Evolutionary conservation across 768 basidiomycete genomes (phyloP).

Genomic region (Podaxis pistillaris): DNA sequence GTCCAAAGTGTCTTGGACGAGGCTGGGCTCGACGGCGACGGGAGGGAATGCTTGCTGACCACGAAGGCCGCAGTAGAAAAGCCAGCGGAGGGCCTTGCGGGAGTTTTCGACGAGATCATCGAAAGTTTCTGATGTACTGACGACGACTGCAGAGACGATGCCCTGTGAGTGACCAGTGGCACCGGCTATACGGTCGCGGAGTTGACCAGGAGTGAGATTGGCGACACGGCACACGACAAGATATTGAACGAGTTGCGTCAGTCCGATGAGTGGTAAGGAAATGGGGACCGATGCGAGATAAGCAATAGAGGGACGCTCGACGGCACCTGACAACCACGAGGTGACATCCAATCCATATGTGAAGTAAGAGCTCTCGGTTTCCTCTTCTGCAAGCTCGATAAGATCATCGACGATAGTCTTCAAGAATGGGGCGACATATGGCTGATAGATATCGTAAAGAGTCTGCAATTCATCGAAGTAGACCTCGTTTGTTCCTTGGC

Average conservation of each 20-base stretch:
- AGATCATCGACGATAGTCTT: constrained; percentile 62
- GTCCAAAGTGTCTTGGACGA: constrained; percentile 84
- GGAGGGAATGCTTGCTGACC: constrained; percentile 95
- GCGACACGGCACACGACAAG: constrained; percentile 75
- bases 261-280: constrained; percentile 93
- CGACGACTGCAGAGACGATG: constrained; percentile 88
- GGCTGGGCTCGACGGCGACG: constrained; percentile 81
- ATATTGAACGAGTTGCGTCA: constrained; percentile 95
- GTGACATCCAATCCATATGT: constrained; percentile 76
- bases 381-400: constrained; percentile 61
- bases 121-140: constrained; percentile 76
- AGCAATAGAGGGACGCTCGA: constrained; percentile 69
- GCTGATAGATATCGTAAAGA: constrained; percentile 88
- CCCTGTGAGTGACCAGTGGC: constrained; percentile 98
- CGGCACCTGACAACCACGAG: constrained; percentile 77
- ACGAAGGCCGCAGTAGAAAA: constrained; percentile 91
- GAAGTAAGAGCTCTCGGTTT: constrained; percentile 66
- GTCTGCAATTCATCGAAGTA: constrained; percentile 95
- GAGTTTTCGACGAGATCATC: constrained; percentile 75
- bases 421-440: constrained; percentile 79
- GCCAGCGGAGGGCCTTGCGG: constrained; percentile 83
- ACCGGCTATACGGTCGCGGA: constrained; percentile 74
- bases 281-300: constrained; percentile 94
- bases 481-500: constrained; percentile 97
- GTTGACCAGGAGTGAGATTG: constrained; percentile 74